Evolutionary conservation across 1,284 basidiomycete genomes (phyloP).

Genomic region (Trichosporon coremiiforme): DNA sequence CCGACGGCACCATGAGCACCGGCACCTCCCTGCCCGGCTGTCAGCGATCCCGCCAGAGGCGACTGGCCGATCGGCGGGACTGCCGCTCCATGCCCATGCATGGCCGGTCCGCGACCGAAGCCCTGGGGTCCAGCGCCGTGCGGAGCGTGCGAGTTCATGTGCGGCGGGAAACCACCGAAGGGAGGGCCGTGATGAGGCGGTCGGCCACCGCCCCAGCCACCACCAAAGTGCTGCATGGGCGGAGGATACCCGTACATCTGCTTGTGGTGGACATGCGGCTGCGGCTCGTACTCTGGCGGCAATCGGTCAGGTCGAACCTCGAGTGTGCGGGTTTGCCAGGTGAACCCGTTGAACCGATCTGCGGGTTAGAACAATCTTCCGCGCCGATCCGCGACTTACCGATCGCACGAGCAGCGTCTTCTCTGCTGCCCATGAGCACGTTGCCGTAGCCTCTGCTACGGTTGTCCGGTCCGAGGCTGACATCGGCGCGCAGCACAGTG

Average conservation of each 20-base stretch:
- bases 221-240: constrained; percentile 32
- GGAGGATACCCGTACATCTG: constrained; percentile 30
- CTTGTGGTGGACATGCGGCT: constrained; percentile 53
- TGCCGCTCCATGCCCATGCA: constrained; percentile 30
- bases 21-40: constrained; percentile 22
- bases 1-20: not conserved
- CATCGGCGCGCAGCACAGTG: constrained; percentile 91
- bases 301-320: constrained; percentile 85
- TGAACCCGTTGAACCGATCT: constrained; percentile 79
- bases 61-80: constrained; percentile 44
- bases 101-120: constrained; percentile 26
- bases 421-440: constrained; percentile 83
- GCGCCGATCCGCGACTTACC: constrained; percentile 43
- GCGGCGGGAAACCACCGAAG: constrained; percentile 41
- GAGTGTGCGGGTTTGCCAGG: constrained; percentile 85
- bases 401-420: constrained; percentile 86
- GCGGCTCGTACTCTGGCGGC: constrained; percentile 61
- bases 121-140: constrained; percentile 30
- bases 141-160: constrained; percentile 23
- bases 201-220: constrained; percentile 24
- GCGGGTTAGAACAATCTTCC: not conserved
- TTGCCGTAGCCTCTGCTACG: constrained; percentile 90
- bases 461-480: constrained; percentile 88
- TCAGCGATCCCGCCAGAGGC: constrained; percentile 49
- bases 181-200: constrained; percentile 31